Conservation (phyloP, 2,329 filamentous ascomycete genomes). For the Lachnellula hyalina region DNA sequence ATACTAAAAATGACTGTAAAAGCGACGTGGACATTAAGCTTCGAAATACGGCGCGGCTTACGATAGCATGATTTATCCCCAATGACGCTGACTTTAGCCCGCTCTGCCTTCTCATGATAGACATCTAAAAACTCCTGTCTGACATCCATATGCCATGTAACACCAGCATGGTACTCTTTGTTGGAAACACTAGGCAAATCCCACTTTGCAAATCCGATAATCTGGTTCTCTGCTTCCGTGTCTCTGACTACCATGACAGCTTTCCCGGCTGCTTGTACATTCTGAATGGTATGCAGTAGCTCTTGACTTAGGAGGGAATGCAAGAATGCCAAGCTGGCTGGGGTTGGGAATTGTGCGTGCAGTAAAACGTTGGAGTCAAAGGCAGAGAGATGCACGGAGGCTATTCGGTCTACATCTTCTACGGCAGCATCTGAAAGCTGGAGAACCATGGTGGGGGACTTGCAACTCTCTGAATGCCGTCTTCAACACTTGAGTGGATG, state of each 20-base stretch:
- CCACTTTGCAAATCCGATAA: constrained; percentile 29
- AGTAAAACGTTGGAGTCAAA: constrained; percentile 23
- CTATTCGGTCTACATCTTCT: constrained; percentile 22
- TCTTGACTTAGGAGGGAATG: constrained; percentile 17
- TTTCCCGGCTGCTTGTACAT: constrained; percentile 10
- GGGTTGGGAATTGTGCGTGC: constrained; percentile 26
- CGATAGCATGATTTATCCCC: constrained; percentile 22
- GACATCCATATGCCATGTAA: constrained; percentile 19
- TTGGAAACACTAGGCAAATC: constrained; percentile 17
- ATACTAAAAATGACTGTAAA: background rate
- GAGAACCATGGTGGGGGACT: constrained; percentile 17
- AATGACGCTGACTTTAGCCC: constrained; percentile 18
- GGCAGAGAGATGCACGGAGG: constrained; percentile 28
- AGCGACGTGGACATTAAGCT: background rate
- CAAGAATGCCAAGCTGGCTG: constrained; percentile 13
- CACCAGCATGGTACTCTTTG: background rate
- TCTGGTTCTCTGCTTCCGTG: constrained; percentile 9
- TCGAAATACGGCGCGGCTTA: constrained; percentile 14
- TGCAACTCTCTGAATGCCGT: background rate
- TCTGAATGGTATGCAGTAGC: constrained; percentile 11
- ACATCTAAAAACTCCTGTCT: constrained; percentile 14
- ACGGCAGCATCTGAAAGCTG: constrained; percentile 14
- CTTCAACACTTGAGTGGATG: background rate
- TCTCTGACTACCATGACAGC: constrained; percentile 23
- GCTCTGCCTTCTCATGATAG: constrained; percentile 19